These are phyloP conservation scores for Phytopythium litorale DNA, from an alignment of 352 stramenopile genomes.

Conservation along the genomic window DNA sequence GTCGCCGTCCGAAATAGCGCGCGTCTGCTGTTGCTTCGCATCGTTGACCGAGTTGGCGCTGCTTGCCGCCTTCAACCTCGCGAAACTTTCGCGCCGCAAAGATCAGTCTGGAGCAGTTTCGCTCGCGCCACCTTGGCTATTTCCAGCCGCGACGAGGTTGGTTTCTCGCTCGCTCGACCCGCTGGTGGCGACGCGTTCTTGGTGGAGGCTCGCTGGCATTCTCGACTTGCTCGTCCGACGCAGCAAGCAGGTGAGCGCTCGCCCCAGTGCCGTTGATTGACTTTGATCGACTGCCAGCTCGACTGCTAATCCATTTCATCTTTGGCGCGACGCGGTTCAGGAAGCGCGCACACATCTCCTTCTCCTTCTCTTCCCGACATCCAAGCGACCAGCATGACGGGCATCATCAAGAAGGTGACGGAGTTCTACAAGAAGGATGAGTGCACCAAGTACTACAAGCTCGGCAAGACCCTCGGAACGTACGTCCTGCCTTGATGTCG, in stretches of 20 bases:
- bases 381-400: slow-evolving; percentile 37
- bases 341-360: not conserved
- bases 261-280: not conserved
- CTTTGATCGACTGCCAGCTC: not conserved
- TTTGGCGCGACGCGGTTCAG: not conserved
- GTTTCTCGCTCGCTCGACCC: slow-evolving; percentile 1
- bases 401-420: slow-evolving; percentile 83
- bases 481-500: slow-evolving; percentile 29
- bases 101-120: slow-evolving; percentile 3
- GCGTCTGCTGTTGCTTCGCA: not conserved
- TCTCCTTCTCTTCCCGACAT: not conserved
- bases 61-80: not conserved
- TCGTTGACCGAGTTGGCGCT: not conserved
- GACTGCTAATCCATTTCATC: not conserved
- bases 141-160: not conserved
- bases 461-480: slow-evolving; percentile 86
- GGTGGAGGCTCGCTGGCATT: not conserved
- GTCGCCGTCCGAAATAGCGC: not conserved
- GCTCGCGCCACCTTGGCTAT: not conserved
- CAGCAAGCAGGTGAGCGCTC: slow-evolving; percentile 3
- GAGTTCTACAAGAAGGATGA: slow-evolving; percentile 89
- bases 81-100: not conserved
- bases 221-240: not conserved
- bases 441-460: slow-evolving; percentile 88
- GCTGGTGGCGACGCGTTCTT: not conserved